Conservation (phyloP, 2,329 filamentous ascomycete genomes). For the Ophiostoma piceae region DNA sequence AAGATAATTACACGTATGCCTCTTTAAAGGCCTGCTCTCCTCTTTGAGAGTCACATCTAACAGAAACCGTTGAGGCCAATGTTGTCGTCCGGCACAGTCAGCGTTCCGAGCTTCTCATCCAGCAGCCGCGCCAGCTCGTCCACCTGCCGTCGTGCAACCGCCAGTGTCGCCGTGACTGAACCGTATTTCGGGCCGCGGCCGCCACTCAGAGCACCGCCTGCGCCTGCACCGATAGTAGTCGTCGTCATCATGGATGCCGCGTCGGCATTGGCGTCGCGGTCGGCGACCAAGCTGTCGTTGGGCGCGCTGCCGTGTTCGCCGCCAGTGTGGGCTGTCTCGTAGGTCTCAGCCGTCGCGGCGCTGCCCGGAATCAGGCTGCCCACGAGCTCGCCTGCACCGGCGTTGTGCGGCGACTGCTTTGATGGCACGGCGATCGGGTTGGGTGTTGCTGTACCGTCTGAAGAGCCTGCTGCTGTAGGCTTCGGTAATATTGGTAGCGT, state of each 20-base stretch:
- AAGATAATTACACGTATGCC: background rate
- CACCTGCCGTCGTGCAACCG: constrained; percentile 50
- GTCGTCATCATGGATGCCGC: constrained; percentile 21
- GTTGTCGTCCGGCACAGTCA: constrained; percentile 51
- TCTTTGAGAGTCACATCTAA: constrained; percentile 6
- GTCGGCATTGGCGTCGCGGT: constrained; percentile 18
- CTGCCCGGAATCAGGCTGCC: constrained; percentile 15
- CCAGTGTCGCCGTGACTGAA: constrained; percentile 42
- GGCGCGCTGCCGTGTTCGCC: background rate
- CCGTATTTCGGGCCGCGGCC: constrained; percentile 38
- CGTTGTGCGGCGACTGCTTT: background rate
- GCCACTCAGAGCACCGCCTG: constrained; percentile 33
- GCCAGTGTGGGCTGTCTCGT: constrained; percentile 13
- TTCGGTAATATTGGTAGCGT: background rate
- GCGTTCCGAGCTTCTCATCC: constrained; percentile 53
- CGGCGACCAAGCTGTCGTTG: background rate
- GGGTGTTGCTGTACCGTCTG: background rate
- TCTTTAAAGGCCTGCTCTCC: too few relatives aligned
- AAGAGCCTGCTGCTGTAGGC: background rate
- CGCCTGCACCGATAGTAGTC: constrained; percentile 31
- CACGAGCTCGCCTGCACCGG: background rate
- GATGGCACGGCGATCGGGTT: constrained; percentile 6
- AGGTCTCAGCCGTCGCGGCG: constrained; percentile 18
- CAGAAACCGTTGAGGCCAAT: constrained; percentile 35
- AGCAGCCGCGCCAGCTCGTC: constrained; percentile 56